Base-by-base conservation (phyloP, 1,284 basidiomycete species). In the Moniliophthora roreri region DNA sequence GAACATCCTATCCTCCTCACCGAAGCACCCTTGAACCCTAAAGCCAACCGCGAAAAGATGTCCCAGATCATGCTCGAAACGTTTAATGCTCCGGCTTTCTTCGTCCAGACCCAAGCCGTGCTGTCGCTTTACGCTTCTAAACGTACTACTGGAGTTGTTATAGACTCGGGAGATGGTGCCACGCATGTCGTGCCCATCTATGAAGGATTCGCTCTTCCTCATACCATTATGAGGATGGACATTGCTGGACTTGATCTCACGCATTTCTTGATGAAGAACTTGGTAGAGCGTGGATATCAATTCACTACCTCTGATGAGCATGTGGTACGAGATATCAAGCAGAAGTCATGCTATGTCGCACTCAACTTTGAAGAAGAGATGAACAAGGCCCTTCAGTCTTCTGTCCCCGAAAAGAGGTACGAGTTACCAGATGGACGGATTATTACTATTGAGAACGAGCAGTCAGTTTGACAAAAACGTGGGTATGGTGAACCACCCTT, bases 361-460 rank as follows among this genome's bases (percentile, higher is more conserved):
- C 26, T 55, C n/a, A 50, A 55, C 24, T 55, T 55, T 40, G 50
- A 55, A 16, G 50, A 55, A 24, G 54, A 55, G 23, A 44, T 55
- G 10, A 23, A 44, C 26, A 52, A 39, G 8, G 54, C 54, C 2
- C 39, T 49, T 8, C 39, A 36, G 15, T 51, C 49, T 13, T 57
- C 56, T 34, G 48, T 52, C 0, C 37, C 54, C 10, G 56, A 57
- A 38, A 55, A 55, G 50, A 55, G 37, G 10, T 55, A 55, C 23
- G 54, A 55, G 24, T 32, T 55, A 26, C 54, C 54, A 13, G 54
- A 55, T 46, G 54, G 54, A 21, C 52, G 51, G 23, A 46, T 57
- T 18, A 57, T 57, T n/a, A 57, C 56, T 26, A 57, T 57, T 40
- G 56, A 52, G 4, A 57, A 57, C 36, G 56, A 57, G 34, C 41